Evolutionary conservation across 1,139 yeast species (phyloP), one percentile per base, ranked within the genome.

Genomic region (Protomyces inouyei): DNA sequence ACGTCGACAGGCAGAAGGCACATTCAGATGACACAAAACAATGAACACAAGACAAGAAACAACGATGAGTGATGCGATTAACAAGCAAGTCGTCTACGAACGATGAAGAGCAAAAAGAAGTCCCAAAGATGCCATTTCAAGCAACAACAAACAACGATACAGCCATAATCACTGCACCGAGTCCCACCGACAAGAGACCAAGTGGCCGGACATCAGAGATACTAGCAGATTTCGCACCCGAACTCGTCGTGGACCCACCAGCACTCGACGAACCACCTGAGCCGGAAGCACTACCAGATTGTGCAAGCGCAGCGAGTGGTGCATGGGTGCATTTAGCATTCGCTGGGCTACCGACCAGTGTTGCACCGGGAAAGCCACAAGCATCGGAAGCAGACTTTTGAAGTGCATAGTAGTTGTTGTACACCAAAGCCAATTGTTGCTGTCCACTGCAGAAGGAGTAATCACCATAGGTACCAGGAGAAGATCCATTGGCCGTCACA

Each of bases 361-460:
- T 59, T 3, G 63, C 63, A n/a, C 36, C 45, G 2, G 57, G 32
- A 57, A 67, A 67, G 25, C 43, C 64, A 52, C 69, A 67, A 6
- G 66, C 68, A n/a, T 56, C 36, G 25, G 65, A 28, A 12, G 56
- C 28, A 16, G 57, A 54, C 5, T 75, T 76, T 56, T 76, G 71
- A 8, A 70, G 71, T 32, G 73, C 68, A 70, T 78, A 84, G 66
- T 80, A 75, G 69, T 80, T 77, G 71, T 85, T 83, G 68, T 85
- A 74, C 25, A 82, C 82, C 69, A 79, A 80, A 0, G 87, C 82
- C 0, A 83, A 75, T 69, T 80, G 80, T 69, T 84, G 86, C 14
- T 74, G 73, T 3, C 79, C 70, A 16, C 81, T 72, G 70, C 91
- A 86, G 66, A 79, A 83, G 0, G 88, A 80, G 71, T 76, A 83